These are phyloP conservation scores for Leishmania turanica DNA, from an alignment of 208 protist species.

Conservation along the genomic window DNA sequence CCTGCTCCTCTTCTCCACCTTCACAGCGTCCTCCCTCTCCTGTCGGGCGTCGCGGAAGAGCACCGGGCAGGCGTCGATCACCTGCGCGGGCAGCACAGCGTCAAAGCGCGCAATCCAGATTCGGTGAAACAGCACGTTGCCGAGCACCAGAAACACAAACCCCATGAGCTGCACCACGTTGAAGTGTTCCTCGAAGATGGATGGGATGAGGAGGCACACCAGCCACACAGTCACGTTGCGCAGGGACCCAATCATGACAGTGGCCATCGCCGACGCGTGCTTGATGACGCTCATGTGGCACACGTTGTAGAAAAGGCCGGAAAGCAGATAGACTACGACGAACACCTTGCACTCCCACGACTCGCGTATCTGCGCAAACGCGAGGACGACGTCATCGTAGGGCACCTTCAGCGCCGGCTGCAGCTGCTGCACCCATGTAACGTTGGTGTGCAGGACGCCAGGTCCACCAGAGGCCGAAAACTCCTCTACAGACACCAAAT, in stretches of 20 bases:
- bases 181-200: slow-evolving; percentile 71
- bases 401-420: slow-evolving; percentile 42
- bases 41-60: slow-evolving; percentile 32
- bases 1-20: neutral
- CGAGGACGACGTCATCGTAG: slow-evolving; percentile 69
- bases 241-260: slow-evolving; percentile 74
- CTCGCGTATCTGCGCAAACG: slow-evolving; percentile 56
- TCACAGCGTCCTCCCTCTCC: slow-evolving; percentile 4
- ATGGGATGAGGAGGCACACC: slow-evolving; percentile 56
- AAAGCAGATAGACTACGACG: slow-evolving; percentile 49
- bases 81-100: slow-evolving; percentile 35
- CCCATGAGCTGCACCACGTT: slow-evolving; percentile 66
- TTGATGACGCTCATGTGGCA: slow-evolving; percentile 73
- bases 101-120: slow-evolving; percentile 51
- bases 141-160: slow-evolving; percentile 58
- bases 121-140: slow-evolving; percentile 72
- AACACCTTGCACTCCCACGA: slow-evolving; percentile 47
- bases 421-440: slow-evolving; percentile 30
- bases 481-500: slow-evolving; percentile 36
- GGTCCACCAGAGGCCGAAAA: neutral
- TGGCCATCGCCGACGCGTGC: slow-evolving; percentile 65
- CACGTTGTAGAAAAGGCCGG: slow-evolving; percentile 68
- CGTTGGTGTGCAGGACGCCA: slow-evolving; percentile 17
- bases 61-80: slow-evolving; percentile 38
- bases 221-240: slow-evolving; percentile 77